Base-by-base conservation (phyloP, 306 rosid genomes). In the Vachellia collinsii region DNA sequence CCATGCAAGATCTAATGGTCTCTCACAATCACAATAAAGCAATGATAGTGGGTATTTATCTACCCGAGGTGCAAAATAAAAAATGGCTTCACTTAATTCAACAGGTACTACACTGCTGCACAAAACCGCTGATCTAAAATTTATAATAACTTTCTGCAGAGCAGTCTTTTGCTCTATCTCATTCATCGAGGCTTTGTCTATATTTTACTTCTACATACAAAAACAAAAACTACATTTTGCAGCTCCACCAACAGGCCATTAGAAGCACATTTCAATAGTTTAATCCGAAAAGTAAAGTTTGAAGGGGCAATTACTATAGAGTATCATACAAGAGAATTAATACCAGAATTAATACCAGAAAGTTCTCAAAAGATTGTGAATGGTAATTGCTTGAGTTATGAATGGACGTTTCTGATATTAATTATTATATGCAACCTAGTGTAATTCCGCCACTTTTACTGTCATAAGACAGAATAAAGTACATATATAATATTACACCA, bases 1-100 rank as follows among this genome's bases (percentile, higher is more conserved):
- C 2, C 72, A 39, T 68, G 51, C 47, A 68, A 68, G 73, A 68
- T 41, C 73, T 41, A n/a, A 68, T n/a, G 37, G 25, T 19, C 34
- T 67, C 29, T 41, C 23, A 11, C 23, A 67, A 67, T 41, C 23
- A 11, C 23, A 67, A 67, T 67, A 67, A 67, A 67, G 9, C 51
- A 25, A 25, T 10, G 67, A 51, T 41, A 68, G 19, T 1, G 19
- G 1, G 9, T 67, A 41, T 17, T 11, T 37, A 65, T 38, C 46
- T 7, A 17, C 46, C 13, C 19, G 9, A 12, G 59, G 23, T 0
- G 4, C n/a, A 68, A 56, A n/a, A 54, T n/a, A n/a, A 61, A 41
- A 20, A 42, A 68, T n/a, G 73, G 39, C 39, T 70, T 11, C 53
- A 43, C 48, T 22, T 7, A 12, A 70, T 25, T 70, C n/a, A 22